Evolutionary conservation across 345 rosid genomes (phyloP), one percentile per base, ranked within the genome.

Genomic region (Brassica nigra): DNA sequence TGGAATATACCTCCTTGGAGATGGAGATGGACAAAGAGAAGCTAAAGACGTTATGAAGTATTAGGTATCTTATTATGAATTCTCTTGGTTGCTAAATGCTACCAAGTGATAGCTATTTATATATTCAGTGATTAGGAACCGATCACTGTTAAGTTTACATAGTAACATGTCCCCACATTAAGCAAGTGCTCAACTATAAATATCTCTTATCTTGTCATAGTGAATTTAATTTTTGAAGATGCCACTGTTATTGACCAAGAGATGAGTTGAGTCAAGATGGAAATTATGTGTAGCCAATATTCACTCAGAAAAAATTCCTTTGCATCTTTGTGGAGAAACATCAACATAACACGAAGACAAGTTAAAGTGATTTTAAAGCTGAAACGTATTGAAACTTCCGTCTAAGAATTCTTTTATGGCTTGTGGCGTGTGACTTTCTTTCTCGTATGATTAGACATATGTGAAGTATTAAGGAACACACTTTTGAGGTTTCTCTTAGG

Each of bases 121-220:
- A 68, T 69, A 70, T 42, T 54, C 31, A 70, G 15, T 36, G 44
- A 57, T 54, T 62, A 37, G 66, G 71, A 52, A 39, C 14, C 47
- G 29, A 11, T 72, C 70, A 66, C 70, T 18, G 62, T 79, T 30
- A 42, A 2, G 34, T 47, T 29, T 61, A 62, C 33, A 68, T 10
- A 67, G 57, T 59, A n/a, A 33, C 39, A n/a, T 62, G 78, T 39
- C 44, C 78, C 81, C 70, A 68, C 75, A 33, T 34, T 9, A 4
- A 44, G 33, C 73, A 33, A 74, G 31, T 68, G 74, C 58, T 31
- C 74, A 62, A 31, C 70, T 62, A 20, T 49, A 30, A 34, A 16
- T 5, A 16, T 37, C 10, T 61, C 71, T 23, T 52, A 14, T 69
- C 59, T 31, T 10, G 36, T 15, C 27, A 36, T 71, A 23, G 27